phyloP scores from a whole-genome alignment of 805 yeast species.

The Groenewaldozyma salmanticensis region DNA sequence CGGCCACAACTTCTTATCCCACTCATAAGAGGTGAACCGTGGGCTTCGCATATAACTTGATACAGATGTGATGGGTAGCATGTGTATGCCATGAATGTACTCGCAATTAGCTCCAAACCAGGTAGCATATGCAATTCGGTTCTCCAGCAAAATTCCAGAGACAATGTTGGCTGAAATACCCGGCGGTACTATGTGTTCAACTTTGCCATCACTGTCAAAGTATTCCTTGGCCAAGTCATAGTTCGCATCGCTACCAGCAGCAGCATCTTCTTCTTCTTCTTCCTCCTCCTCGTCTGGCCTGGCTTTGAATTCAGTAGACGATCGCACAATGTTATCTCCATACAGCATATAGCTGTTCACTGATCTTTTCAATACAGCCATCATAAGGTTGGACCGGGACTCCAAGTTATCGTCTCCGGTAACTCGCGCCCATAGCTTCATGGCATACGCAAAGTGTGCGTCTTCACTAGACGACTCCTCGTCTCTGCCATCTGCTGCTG shows the following conservation, averaged over 20 bases:
- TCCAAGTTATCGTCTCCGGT: conserved; percentile 44
- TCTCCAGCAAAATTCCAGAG: conserved; percentile 61
- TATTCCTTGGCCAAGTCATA: not conserved
- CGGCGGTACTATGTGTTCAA: conserved; percentile 36
- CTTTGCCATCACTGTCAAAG: not conserved
- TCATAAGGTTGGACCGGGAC: conserved; percentile 47
- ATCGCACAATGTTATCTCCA: too few species aligned
- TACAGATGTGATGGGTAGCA: conserved; percentile 61
- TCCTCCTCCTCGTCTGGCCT: too few species aligned
- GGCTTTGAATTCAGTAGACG: too few species aligned
- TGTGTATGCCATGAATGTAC: conserved; percentile 70
- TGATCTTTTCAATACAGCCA: conserved; percentile 45
- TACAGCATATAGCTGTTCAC: conserved; percentile 49
- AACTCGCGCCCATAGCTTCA: conserved; percentile 59
- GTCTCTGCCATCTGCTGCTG: conserved; percentile 58
- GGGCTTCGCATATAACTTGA: conserved; percentile 48
- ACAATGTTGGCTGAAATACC: conserved; percentile 49
- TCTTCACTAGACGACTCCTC: conserved; percentile 68
- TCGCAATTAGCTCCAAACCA: conserved; percentile 54
- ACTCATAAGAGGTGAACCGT: conserved; percentile 43
- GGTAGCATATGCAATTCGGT: conserved; percentile 63
- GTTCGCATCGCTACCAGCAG: conserved; percentile 28
- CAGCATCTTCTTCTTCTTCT: not conserved
- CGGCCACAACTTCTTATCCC: conserved; percentile 41
- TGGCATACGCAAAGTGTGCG: conserved; percentile 56